phyloP scores from a whole-genome alignment of 148 eudicot species.

The Fagopyrum esculentum region DNA sequence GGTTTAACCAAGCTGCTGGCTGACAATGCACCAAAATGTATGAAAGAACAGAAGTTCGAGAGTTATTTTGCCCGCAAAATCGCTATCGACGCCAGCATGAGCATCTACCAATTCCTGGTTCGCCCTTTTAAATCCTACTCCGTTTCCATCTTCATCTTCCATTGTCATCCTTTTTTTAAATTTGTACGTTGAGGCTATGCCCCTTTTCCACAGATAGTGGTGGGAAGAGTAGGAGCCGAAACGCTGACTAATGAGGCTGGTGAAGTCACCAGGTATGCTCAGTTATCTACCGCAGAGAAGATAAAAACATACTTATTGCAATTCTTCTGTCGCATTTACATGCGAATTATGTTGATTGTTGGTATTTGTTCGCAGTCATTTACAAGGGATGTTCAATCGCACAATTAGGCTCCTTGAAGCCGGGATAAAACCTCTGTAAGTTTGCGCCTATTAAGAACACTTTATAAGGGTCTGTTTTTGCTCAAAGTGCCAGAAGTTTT shows the following conservation, averaged over 20 bases:
- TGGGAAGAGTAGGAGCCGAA: slow-evolving; percentile 28
- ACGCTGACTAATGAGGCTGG: no score
- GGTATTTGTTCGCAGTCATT: slow-evolving; percentile 44
- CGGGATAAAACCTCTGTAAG: slow-evolving; percentile 92
- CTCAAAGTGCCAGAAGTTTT: background rate
- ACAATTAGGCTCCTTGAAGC: slow-evolving; percentile 96
- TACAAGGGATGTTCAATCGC: slow-evolving; percentile 96
- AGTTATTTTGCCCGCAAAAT: slow-evolving; percentile 87
- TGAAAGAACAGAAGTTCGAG: slow-evolving; percentile 98
- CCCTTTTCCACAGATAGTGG: slow-evolving; percentile 55
- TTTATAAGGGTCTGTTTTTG: background rate
- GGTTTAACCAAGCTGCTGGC: slow-evolving; percentile 97
- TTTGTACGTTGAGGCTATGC: background rate
- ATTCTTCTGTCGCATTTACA: background rate
- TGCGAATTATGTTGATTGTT: background rate
- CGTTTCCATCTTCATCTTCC: background rate
- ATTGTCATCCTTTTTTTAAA: background rate
- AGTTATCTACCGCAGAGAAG: background rate
- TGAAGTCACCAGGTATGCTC: slow-evolving; percentile 11
- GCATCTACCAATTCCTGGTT: slow-evolving; percentile 96
- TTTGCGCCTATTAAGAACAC: background rate
- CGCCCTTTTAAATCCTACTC: background rate
- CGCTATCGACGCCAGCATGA: slow-evolving; percentile 99
- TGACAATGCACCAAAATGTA: slow-evolving; percentile 86
- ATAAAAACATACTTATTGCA: background rate